phyloP scores from a whole-genome alignment of 2,329 filamentous ascomycete species.

The Leptographium procerum region DNA sequence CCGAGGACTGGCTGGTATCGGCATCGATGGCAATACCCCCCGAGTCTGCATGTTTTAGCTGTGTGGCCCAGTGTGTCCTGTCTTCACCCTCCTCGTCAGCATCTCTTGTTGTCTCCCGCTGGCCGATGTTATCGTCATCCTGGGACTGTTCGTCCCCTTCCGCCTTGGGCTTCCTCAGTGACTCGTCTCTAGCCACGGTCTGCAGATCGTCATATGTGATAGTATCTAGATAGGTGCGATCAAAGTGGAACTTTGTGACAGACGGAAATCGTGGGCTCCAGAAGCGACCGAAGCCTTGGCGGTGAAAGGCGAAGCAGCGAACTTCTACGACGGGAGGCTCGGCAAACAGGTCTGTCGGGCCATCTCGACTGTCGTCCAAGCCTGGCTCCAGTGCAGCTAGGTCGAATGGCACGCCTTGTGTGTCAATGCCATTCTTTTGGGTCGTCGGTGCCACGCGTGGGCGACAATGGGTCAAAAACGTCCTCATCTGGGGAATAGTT shows the following conservation, averaged over 20 bases:
- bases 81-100: conserved; percentile 44
- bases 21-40: conserved; percentile 29
- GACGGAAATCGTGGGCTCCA: conserved; percentile 68
- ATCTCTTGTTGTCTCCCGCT: not conserved
- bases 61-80: conserved; percentile 47
- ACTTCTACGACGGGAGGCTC: conserved; percentile 69
- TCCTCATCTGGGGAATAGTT: conserved; percentile 36
- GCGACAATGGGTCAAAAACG: conserved; percentile 36
- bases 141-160: not conserved
- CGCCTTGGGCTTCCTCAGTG: conserved; percentile 14
- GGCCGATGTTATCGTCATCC: not conserved
- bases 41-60: conserved; percentile 44
- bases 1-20: conserved; percentile 30
- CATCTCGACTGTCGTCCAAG: conserved; percentile 26
- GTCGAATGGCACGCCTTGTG: conserved; percentile 19
- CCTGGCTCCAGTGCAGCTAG: conserved; percentile 34
- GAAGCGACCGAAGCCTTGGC: conserved; percentile 54
- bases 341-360: conserved; percentile 46
- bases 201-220: conserved; percentile 62
- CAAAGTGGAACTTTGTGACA: conserved; percentile 65
- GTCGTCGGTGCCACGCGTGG: conserved; percentile 26
- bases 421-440: conserved; percentile 19
- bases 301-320: conserved; percentile 69
- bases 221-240: conserved; percentile 58
- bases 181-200: conserved; percentile 36